Evolutionary conservation across 257 asterid species (phyloP).

Genomic region (Fraxinus pennsylvanica): DNA sequence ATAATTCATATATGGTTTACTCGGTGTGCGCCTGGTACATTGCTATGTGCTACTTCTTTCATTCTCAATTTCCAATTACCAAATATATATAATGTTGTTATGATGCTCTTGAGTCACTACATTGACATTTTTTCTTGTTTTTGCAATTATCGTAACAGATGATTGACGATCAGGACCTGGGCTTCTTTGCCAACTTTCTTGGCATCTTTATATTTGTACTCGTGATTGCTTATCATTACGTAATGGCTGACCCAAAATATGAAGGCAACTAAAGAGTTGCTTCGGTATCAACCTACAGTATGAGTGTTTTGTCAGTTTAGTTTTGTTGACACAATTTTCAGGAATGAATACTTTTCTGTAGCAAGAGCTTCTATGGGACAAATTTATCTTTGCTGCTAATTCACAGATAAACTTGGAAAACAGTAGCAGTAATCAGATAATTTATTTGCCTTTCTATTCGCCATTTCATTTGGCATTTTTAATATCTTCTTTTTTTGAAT

Average conservation of each 20-base stretch:
- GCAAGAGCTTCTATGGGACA: constrained; percentile 29
- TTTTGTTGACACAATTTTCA: constrained; percentile 29
- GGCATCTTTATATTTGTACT: constrained; percentile 80
- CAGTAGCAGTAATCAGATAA: not conserved
- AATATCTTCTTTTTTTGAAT: not conserved
- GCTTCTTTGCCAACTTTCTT: constrained; percentile 95
- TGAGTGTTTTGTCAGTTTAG: constrained; percentile 29
- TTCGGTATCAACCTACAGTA: constrained; percentile 21
- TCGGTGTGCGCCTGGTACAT: not conserved
- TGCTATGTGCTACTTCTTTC: not conserved
- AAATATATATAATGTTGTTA: not conserved
- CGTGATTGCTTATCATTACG: constrained; percentile 91
- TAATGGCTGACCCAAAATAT: constrained; percentile 87
- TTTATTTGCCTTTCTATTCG: not conserved
- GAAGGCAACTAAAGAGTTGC: constrained; percentile 66
- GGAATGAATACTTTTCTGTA: constrained; percentile 30
- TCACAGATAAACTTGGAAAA: constrained; percentile 29
- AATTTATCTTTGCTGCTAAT: constrained; percentile 26
- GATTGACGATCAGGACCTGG: constrained; percentile 95
- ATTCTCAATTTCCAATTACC: constrained; percentile 2
- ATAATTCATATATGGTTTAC: not conserved
- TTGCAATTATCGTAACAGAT: constrained; percentile 52
- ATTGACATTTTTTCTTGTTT: constrained; percentile 14
- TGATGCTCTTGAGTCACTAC: not conserved
- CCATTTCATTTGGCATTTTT: not conserved